Base-by-base conservation (phyloP, 2,329 filamentous ascomycete species). In the Sporothrix inflata region DNA sequence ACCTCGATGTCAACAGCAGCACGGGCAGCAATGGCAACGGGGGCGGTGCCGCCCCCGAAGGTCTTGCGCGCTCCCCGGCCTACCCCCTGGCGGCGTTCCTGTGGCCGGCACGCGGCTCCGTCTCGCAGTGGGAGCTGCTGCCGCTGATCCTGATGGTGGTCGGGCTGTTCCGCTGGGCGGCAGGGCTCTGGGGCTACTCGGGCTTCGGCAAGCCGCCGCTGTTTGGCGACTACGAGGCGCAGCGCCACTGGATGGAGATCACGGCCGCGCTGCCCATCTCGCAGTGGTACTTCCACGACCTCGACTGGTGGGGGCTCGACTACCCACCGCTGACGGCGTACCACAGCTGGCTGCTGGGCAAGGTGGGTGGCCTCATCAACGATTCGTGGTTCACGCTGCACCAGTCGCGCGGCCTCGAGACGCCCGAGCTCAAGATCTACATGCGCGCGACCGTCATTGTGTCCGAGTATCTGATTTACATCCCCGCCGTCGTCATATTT, bases 201-300 rank as follows among this genome's bases (percentile, higher is more conserved):
- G 96, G 93, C 94, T 16, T 47, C 6, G 85, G 91, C 73, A 89
- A 88, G 73, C 94, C 94, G 47, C 96, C 96, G 6, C 94, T 98
- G 90, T 92, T 94, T 79, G 96, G 96, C 76, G 96, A 99, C 82
- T 99, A 97, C 82, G 96, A 99, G 84, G 96, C 97, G 3, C 96
- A 99, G 81, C 86, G 96, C 77, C 96, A 99, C 82, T 99, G 96
- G 96, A 97, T 99, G 94, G 96, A 99, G 79, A 86, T 99, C 75
- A 98, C 96, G 1, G 92, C 89, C 9, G 89, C 97, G 73, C 85
- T 99, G 1, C 96, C 96, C 16, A 86, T 97, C 49, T 96, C 94
- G 12, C 92, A 96, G 81, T 99, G 97, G 96, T 99, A 99, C 82
- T 97, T 97, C 79, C 94, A 99, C 81, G 94, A 99, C 80, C 85